Evolutionary conservation across 2,329 filamentous ascomycete species (phyloP).

Genomic region (Diaporthe capsici): DNA sequence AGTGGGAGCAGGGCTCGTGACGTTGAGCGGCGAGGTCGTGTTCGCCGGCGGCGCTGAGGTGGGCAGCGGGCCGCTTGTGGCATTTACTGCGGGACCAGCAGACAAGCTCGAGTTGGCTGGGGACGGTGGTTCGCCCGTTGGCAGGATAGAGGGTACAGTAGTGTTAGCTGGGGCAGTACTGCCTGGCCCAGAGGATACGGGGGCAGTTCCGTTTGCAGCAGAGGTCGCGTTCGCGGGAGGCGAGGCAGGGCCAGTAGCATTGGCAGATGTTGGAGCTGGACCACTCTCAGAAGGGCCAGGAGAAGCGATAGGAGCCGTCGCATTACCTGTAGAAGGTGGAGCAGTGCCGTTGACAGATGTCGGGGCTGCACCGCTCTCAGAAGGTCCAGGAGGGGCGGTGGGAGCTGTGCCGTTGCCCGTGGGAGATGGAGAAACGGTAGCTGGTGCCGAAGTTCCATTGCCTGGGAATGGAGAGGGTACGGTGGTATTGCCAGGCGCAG

Average conservation of each 20-base stretch:
- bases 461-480: constrained; percentile 2
- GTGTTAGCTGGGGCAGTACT: constrained; percentile 28
- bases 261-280: constrained; percentile 31
- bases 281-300: constrained; percentile 28
- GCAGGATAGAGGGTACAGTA: constrained; percentile 31
- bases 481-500: constrained; percentile 13
- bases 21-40: constrained; percentile 33
- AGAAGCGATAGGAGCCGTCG: constrained; percentile 29
- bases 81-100: constrained; percentile 35
- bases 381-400: constrained; percentile 23
- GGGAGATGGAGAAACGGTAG: constrained; percentile 1
- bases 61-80: constrained; percentile 18
- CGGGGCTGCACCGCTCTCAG: constrained; percentile 28
- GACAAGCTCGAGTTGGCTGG: constrained; percentile 29
- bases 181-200: constrained; percentile 19
- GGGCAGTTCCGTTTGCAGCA: constrained; percentile 35
- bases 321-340: constrained; percentile 32
- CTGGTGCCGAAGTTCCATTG: constrained; percentile 22
- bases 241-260: constrained; percentile 30
- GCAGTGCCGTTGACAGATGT: constrained; percentile 33
- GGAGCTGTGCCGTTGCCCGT: constrained; percentile 29
- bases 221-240: constrained; percentile 32
- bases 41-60: constrained; percentile 28
- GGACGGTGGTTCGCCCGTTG: constrained; percentile 9
- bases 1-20: constrained; percentile 33